These are phyloP conservation scores for Pyrus pyrifolia DNA, from an alignment of 306 rosid genomes.

Conservation along the genomic window DNA sequence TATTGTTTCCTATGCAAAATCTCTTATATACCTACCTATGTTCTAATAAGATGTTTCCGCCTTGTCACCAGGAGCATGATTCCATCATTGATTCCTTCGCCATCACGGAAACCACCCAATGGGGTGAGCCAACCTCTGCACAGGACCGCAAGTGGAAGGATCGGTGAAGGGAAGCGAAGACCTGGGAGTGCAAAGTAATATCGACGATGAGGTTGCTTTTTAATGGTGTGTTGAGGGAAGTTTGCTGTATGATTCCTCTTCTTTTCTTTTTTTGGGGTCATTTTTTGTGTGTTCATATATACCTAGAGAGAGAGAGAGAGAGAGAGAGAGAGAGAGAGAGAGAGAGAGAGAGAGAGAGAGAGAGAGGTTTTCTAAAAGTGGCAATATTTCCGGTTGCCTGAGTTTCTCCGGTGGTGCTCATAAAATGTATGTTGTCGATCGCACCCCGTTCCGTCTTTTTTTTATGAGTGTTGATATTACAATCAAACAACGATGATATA, in stretches of 20 bases:
- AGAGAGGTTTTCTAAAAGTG: slow-evolving; percentile 12
- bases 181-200: slow-evolving; percentile 45
- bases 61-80: slow-evolving; percentile 49
- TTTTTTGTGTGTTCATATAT: slow-evolving; percentile 22
- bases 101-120: slow-evolving; percentile 50
- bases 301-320: slow-evolving; percentile 11
- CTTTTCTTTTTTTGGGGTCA: not conserved
- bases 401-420: slow-evolving; percentile 30
- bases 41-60: not conserved
- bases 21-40: not conserved
- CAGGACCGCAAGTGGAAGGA: slow-evolving; percentile 16
- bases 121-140: slow-evolving; percentile 23
- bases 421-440: slow-evolving; percentile 14
- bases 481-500: too few species aligned
- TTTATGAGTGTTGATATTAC: not conserved
- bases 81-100: slow-evolving; percentile 71
- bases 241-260: slow-evolving; percentile 9
- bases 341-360: slow-evolving; percentile 13
- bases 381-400: slow-evolving; percentile 27
- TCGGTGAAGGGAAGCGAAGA: slow-evolving; percentile 48
- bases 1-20: not conserved
- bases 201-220: not conserved
- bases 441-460: slow-evolving; percentile 13
- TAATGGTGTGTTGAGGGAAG: slow-evolving; percentile 11
- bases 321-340: slow-evolving; percentile 14